Evolutionary conservation across 2,329 filamentous ascomycete genomes (phyloP), one percentile per base, ranked within the genome.

Genomic region (Lachnellula cervina): DNA sequence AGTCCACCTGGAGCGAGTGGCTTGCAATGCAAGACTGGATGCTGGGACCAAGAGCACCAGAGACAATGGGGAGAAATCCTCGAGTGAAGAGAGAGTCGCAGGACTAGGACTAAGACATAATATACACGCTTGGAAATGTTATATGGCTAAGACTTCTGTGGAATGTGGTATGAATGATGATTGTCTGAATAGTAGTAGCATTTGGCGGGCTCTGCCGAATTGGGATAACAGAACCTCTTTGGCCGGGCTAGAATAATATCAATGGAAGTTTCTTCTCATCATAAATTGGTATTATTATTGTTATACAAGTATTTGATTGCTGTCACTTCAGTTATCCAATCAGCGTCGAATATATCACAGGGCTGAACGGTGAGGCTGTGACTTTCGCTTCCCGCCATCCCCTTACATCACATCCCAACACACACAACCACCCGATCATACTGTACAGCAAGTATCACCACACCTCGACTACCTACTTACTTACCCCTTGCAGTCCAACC

Each of bases 1-100:
- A 97, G 74, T 80, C 82, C 59, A 85, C 80, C 57, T 99, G 94
- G 94, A 95, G 90, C 69, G 87, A 93, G 66, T 97, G 93, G 93
- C 76, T 97, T 34, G 90, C 90, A 13, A 95, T 97, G 90, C 90
- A 96, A 72, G 93, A 97, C 71, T 97, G 93, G 93, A 96, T 96
- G 91, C 77, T 97, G n/a, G 92, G 92, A 2, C 88, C 89, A 1
- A 58, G 66, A 37, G 55, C 55, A 17, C 62, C 61, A 1, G 59
- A 61, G 44, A 52, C 44, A 40, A 54, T 52, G 40, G 50, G 23
- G 16, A 25, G 37, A 3, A 49, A 25, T 7, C 54, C 57, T 2
- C 52, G 59, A 7, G 58, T 62, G 32, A 62, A 65, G 54, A 59
- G 59, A 43, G 62, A 65, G 42, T n/a, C 54, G 11, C 49, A 44